Conservation (phyloP, 768 basidiomycete species). For the Agrocybe praecox region DNA sequence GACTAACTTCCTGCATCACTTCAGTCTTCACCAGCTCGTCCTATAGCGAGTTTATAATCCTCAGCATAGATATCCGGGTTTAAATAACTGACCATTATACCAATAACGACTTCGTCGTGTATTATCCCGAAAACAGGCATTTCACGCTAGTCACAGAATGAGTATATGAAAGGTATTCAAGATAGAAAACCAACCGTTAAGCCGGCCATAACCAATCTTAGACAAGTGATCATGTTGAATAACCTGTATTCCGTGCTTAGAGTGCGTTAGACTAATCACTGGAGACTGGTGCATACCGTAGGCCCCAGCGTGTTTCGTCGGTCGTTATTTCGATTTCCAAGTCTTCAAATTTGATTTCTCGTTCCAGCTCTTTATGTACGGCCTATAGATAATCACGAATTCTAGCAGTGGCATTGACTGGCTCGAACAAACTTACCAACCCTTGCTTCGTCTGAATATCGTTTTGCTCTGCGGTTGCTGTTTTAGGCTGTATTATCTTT, state of each 20-base stretch:
- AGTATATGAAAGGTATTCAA: neutral
- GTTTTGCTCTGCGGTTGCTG: constrained; percentile 53
- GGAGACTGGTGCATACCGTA: constrained; percentile 50
- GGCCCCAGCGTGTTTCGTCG: constrained; percentile 77
- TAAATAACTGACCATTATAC: constrained; percentile 65
- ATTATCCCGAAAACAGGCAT: constrained; percentile 82
- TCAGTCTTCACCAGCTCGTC: constrained; percentile 47
- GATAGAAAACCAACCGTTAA: constrained; percentile 44
- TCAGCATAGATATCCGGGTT: too few relatives aligned
- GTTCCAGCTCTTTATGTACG: constrained; percentile 79
- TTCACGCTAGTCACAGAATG: constrained; percentile 58
- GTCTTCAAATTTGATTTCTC: constrained; percentile 64
- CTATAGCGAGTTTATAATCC: constrained; percentile 28
- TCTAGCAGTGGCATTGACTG: neutral
- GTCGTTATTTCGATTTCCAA: constrained; percentile 51
- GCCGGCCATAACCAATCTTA: constrained; percentile 56
- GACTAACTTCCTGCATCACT: neutral
- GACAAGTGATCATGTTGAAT: constrained; percentile 67
- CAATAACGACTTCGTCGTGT: constrained; percentile 63
- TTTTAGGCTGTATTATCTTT: constrained; percentile 58
- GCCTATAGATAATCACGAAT: constrained; percentile 37
- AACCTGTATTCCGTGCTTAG: constrained; percentile 45
- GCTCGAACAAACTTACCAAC: constrained; percentile 34
- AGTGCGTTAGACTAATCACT: neutral
- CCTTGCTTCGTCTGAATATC: constrained; percentile 58